A percentile compares a stretch with the other conserved stretches of the same genome.
phyloP scores from a whole-genome alignment of 495 filamentous ascomycete genomes.

The Podospora sp. region DNA sequence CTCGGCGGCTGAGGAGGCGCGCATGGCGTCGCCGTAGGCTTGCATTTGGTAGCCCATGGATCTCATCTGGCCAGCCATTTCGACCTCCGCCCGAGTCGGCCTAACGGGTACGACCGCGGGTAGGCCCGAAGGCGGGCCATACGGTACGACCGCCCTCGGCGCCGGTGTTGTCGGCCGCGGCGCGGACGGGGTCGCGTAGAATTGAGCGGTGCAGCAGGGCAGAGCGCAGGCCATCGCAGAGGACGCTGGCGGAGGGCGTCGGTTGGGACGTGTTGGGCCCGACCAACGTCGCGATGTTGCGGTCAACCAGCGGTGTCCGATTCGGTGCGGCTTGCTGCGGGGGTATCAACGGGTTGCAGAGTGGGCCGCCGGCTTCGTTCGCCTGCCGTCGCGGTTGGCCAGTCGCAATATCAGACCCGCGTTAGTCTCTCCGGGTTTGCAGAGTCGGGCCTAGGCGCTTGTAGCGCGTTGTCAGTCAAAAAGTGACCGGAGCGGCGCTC shows the following conservation, averaged over 20 bases:
- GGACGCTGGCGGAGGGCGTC: neutral
- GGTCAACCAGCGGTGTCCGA: neutral
- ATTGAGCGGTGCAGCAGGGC: neutral
- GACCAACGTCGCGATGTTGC: neutral
- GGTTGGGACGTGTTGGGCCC: neutral
- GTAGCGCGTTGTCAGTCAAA: neutral
- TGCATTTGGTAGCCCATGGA: neutral
- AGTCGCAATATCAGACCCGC: neutral
- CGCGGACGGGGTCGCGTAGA: neutral
- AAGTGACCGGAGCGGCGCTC: too few relatives aligned
- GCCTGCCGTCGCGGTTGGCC: neutral
- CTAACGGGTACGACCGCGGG: neutral
- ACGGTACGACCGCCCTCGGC: neutral
- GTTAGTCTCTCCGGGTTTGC: neutral
- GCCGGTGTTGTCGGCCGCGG: neutral
- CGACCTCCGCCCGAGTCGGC: neutral
- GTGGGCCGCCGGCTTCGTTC: neutral
- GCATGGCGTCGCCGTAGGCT: neutral
- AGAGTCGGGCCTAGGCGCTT: neutral
- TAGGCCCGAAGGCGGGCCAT: neutral
- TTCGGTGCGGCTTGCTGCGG: neutral
- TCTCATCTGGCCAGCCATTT: neutral
- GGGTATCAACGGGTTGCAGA: neutral
- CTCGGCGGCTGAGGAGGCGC: neutral
- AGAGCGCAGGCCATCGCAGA: neutral